Evolutionary conservation across 176 grass and related monocot genomes (phyloP), one percentile per base, ranked within the genome.

Genomic region (Avena atlantica): DNA sequence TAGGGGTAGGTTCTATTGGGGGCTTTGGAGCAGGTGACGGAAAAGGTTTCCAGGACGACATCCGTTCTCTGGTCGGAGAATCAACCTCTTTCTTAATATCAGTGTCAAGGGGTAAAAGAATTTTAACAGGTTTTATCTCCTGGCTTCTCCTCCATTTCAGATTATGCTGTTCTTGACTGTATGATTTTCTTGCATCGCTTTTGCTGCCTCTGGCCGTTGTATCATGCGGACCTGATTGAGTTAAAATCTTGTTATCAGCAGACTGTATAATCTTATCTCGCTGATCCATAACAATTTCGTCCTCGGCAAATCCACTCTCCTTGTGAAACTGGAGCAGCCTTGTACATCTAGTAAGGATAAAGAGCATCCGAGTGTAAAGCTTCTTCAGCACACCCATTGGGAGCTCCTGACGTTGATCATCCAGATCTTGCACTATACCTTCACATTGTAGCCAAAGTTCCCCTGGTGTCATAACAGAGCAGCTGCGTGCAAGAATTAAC

Each of bases 381-480:
- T 99, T 99, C 87, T 97, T 99, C 61, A 99, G 83, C 52, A 95
- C 94, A 53, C 94, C 97, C 89, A 94, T 96, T 21, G 94, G 85
- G 62, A 94, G 89, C 44, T 97, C 91, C 84, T 99, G 97, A 79
- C 97, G 92, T 72, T 88, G 94, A 80, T 99, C 97, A 81, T 99
- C 97, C 73, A 99, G 90, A 92, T 97, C 94, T 85, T 99, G 97
- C 70, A 99, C 97, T 90, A 99, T 97, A 60, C 91, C 97, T 92
- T 99, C 97, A 89, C 97, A 99, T 72, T 99, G 97, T 69, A 99
- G 85, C 97, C 97, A 99, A 72, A 99, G 96, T 68, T 99, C 94
- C 45, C 89, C 86, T 19, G 97, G 89, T 90, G 97, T 90, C 97
- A 94, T 99, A 51, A 99, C 93, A 84, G 89, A 94, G 78, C 97